Evolutionary conservation across 306 rosid species (phyloP), one percentile per base, ranked within the genome.

Genomic region (Comarum palustre): DNA sequence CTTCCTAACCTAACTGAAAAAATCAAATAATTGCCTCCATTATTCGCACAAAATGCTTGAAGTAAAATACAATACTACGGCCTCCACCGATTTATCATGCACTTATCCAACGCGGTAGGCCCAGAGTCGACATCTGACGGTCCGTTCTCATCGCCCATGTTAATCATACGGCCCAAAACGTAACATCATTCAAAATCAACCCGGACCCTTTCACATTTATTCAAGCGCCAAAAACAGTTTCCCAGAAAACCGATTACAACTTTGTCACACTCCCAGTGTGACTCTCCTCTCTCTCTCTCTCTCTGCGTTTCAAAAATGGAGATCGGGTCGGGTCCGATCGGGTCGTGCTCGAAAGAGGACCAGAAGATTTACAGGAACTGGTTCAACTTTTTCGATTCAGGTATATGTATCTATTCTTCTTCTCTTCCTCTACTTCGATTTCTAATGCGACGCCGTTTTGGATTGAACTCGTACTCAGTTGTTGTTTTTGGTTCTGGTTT

Each of bases 381-480:
- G 98, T 93, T 91, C 88, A 72, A 76, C 77, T 47, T 83, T 10
- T 96, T 93, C 20, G 97, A 93, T 85, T 90, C 96, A 84, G 97
- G 97, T 92, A 13, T 52, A 2, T 43, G 60, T 42, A 12, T 36
- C 20, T 14, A 0, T 7, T 20, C 51, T 10, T 45, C 15, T 10
- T 11, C 29, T 27, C 6, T 25, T 19, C 64, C 31, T 3, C 13
- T 14, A 0, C 0, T 0, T 15, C 34, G 19, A 31, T 41, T 10
- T 32, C 45, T 42, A 14, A 38, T 69, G 8, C 3, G 27, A 60
- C 2, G 38, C 41, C 50, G 15, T 65, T 75, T 46, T 17, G 8
- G 27, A 31, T 16, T 36, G 2, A 42, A 51, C 19, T 20, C 5
- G 6, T 32, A 1, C 14, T 54, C 60, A 8, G 27, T 9, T 9